A percentile compares a stretch with the other conserved stretches of the same genome.
These are phyloP conservation scores for Colletotrichum lentis DNA, from an alignment of 2,329 filamentous ascomycete species.

Conservation along the genomic window DNA sequence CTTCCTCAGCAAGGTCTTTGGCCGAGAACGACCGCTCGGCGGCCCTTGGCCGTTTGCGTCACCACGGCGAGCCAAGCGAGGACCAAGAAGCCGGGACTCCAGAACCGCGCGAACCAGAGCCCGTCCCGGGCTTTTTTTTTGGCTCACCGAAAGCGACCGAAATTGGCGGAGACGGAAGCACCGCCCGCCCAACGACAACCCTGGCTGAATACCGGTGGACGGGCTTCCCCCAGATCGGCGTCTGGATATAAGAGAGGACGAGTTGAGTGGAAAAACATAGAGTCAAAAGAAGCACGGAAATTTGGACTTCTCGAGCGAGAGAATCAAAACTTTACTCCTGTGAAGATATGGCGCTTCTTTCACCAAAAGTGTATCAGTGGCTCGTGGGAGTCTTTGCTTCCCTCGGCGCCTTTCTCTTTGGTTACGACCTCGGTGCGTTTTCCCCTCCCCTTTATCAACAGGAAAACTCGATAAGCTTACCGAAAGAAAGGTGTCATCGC, in stretches of 20 bases:
- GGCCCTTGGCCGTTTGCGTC: constrained; percentile 26
- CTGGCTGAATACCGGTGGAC: not conserved
- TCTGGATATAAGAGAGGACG: constrained; percentile 17
- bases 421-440: constrained; percentile 75
- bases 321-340: not conserved
- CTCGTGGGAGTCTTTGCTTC: constrained; percentile 74
- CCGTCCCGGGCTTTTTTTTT: constrained; percentile 6
- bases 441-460: not conserved
- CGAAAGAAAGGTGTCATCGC: constrained; percentile 61
- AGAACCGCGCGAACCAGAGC: constrained; percentile 28
- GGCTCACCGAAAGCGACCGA: constrained; percentile 28
- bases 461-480: not conserved
- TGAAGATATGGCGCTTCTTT: constrained; percentile 23
- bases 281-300: not conserved
- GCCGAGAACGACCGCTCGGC: constrained; percentile 3
- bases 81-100: constrained; percentile 3
- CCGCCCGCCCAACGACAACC: not conserved
- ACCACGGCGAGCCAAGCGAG: constrained; percentile 22
- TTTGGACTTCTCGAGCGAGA: not conserved
- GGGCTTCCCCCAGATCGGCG: constrained; percentile 28
- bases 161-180: constrained; percentile 23
- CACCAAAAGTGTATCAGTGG: constrained; percentile 49
- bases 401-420: constrained; percentile 78
- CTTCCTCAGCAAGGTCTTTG: not conserved
- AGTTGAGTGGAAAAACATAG: not conserved